phyloP scores from a whole-genome alignment of 1,139 yeast genomes.

The Casaregolazyma lundiana region DNA sequence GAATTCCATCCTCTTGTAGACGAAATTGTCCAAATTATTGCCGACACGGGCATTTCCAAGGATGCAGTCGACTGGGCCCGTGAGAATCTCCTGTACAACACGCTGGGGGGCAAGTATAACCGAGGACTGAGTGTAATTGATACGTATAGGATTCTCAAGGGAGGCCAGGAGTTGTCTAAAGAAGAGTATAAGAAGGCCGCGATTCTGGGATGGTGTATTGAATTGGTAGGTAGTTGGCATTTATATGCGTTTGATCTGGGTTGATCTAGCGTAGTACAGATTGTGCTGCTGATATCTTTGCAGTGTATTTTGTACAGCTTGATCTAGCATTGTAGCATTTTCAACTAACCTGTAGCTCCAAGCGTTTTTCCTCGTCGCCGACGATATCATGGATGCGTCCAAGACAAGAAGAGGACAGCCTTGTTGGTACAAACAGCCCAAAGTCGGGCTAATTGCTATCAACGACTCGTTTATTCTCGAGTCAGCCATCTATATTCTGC shows the following conservation, averaged over 20 bases:
- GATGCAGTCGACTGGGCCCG: constrained; percentile 88
- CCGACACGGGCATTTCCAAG: constrained; percentile 72
- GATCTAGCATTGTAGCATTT: too few species aligned
- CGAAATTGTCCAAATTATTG: constrained; percentile 63
- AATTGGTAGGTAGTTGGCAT: constrained; percentile 39
- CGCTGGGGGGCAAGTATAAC: constrained; percentile 95
- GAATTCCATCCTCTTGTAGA: constrained; percentile 75
- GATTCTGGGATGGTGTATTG: constrained; percentile 92
- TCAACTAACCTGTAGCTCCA: constrained; percentile 45
- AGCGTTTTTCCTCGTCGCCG: constrained; percentile 96
- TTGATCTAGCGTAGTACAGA: too few species aligned
- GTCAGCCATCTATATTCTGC: constrained; percentile 83
- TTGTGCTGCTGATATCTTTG: too few species aligned
- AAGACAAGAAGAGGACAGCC: constrained; percentile 98
- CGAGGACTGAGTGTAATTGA: constrained; percentile 95
- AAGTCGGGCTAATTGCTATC: constrained; percentile 89
- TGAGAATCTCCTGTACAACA: constrained; percentile 71
- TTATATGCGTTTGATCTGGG: too few species aligned
- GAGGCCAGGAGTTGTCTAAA: constrained; percentile 55
- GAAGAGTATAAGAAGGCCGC: constrained; percentile 83
- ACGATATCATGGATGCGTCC: constrained; percentile 97
- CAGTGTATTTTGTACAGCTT: too few species aligned
- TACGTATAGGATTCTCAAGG: constrained; percentile 77
- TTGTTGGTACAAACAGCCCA: constrained; percentile 81
- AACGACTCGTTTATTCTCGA: constrained; percentile 97